phyloP scores from a whole-genome alignment of 2,329 filamentous ascomycete genomes.

The Zasmidium citrigriseum region DNA sequence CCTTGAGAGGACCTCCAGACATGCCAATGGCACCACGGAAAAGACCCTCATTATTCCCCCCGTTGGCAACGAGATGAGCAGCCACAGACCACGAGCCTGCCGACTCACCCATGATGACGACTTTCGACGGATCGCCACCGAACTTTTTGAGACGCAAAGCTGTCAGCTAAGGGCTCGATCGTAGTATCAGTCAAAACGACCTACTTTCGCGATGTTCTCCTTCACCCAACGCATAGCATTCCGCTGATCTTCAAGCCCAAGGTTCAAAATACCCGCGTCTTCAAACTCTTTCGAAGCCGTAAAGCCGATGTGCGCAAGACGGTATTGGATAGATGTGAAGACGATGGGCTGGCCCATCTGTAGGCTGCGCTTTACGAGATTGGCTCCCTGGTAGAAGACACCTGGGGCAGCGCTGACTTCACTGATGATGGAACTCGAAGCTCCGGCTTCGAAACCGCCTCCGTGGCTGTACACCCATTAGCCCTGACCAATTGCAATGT shows the following conservation, averaged over 20 bases:
- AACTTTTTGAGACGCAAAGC: too few species aligned
- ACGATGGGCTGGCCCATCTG: conserved; percentile 20
- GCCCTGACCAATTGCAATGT: too few species aligned
- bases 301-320: conserved; percentile 69
- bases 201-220: conserved; percentile 41
- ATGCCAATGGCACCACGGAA: conserved; percentile 12
- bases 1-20: conserved; percentile 10
- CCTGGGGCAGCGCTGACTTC: too few species aligned
- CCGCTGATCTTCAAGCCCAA: conserved; percentile 42
- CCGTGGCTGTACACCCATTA: conserved; percentile 34
- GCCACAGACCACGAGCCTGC: conserved; percentile 47
- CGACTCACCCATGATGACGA: conserved; percentile 27
- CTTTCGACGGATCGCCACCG: conserved; percentile 24
- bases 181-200: too few species aligned
- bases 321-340: conserved; percentile 48
- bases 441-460: conserved; percentile 34
- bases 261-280: conserved; percentile 53
- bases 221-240: conserved; percentile 47
- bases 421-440: conserved; percentile 30
- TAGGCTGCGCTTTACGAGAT: conserved; percentile 26
- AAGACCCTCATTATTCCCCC: conserved; percentile 39
- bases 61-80: conserved; percentile 54
- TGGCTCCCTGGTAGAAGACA: conserved; percentile 20
- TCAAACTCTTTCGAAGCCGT: conserved; percentile 57
- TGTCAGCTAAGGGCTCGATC: too few species aligned